Evolutionary conservation across 306 rosid species (phyloP).

Genomic region (Comarum palustre): DNA sequence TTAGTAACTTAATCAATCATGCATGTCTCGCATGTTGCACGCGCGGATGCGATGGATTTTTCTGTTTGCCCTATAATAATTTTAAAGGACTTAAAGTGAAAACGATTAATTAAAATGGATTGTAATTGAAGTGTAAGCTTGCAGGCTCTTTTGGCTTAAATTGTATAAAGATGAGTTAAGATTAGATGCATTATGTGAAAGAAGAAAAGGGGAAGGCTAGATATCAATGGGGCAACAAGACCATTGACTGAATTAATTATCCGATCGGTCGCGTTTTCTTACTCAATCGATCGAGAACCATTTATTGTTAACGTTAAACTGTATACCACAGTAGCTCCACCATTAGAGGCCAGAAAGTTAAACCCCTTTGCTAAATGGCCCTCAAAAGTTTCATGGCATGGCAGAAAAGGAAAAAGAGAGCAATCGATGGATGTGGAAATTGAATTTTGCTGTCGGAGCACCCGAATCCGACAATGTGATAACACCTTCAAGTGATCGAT

Average conservation of each 20-base stretch:
- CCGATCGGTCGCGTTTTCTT: background rate
- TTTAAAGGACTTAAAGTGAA: background rate
- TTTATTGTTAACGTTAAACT: too few species aligned
- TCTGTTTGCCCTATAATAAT: background rate
- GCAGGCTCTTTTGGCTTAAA: conserved; percentile 1
- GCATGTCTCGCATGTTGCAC: conserved; percentile 8
- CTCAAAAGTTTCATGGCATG: background rate
- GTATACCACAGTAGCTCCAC: background rate
- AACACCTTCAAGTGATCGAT: background rate
- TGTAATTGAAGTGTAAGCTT: conserved; percentile 12
- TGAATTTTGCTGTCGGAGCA: background rate
- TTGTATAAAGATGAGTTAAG: background rate
- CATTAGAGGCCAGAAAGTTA: background rate
- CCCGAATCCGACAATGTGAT: background rate
- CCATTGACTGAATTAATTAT: conserved; percentile 41
- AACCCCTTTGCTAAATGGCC: background rate
- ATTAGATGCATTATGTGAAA: conserved; percentile 31
- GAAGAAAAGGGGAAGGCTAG: conserved; percentile 28
- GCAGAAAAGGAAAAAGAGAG: background rate
- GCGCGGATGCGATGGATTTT: conserved; percentile 6
- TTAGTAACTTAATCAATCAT: background rate
- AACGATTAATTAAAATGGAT: conserved; percentile 10
- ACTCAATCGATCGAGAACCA: background rate
- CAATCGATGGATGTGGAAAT: background rate
- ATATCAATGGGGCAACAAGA: conserved; percentile 46